Conservation (phyloP, 1,139 yeast genomes). For the Kodamaea ohmeri region DNA sequence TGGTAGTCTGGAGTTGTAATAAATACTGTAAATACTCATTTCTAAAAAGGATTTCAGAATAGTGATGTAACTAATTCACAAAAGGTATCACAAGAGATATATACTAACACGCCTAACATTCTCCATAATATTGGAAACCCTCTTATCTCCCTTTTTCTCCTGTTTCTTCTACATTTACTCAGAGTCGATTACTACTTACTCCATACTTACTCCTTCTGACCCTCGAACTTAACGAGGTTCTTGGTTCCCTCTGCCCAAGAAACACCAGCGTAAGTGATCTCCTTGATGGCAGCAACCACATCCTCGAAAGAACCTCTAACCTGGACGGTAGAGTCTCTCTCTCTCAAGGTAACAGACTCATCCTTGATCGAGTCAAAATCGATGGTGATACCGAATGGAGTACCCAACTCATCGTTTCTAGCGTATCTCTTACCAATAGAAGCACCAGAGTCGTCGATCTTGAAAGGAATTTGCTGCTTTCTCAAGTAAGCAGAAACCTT, state of each 20-base stretch:
- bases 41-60: too few relatives aligned
- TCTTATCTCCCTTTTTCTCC: too few relatives aligned
- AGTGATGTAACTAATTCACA: too few relatives aligned
- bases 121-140: too few relatives aligned
- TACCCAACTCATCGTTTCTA: constrained; percentile 98
- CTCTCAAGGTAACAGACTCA: constrained; percentile 90
- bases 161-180: too few relatives aligned
- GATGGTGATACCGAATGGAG: constrained; percentile 97
- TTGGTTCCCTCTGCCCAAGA: constrained; percentile 87
- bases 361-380: constrained; percentile 94
- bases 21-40: too few relatives aligned
- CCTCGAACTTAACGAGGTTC: constrained; percentile 59
- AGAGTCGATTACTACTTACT: neutral
- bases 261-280: constrained; percentile 68
- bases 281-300: constrained; percentile 74
- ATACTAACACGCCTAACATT: too few relatives aligned
- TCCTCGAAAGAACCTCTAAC: constrained; percentile 88
- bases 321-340: constrained; percentile 95
- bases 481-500: constrained; percentile 70
- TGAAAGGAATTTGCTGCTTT: constrained; percentile 83
- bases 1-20: too few relatives aligned
- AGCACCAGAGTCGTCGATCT: constrained; percentile 96
- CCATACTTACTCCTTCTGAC: constrained; percentile 36
- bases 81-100: too few relatives aligned
- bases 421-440: constrained; percentile 98